Conservation (phyloP, 768 basidiomycete species). For the Porphyrellus cyaneotinctus region DNA sequence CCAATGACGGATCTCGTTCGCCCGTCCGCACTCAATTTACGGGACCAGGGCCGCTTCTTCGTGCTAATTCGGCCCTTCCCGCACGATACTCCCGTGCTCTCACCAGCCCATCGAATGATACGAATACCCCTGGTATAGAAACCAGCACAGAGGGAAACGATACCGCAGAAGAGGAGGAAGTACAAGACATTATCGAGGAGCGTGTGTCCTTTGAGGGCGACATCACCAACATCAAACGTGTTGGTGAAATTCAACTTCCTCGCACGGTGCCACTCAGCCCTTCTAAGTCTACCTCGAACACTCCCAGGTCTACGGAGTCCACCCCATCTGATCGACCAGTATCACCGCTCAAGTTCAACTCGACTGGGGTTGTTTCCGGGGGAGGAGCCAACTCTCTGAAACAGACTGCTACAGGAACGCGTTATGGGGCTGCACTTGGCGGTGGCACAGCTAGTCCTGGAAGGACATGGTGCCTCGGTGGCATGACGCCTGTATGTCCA, state of each 20-base stretch:
- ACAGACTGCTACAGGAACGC: conserved; percentile 55
- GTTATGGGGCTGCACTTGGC: conserved; percentile 57
- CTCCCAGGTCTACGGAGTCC: conserved; percentile 1
- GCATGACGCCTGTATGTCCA: conserved; percentile 59
- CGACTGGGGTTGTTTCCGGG: conserved; percentile 18
- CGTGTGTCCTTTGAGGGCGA: conserved; percentile 25
- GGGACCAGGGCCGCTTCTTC: conserved; percentile 33
- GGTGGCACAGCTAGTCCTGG: conserved; percentile 40
- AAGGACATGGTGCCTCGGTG: conserved; percentile 47
- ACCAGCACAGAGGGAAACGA: conserved; percentile 25
- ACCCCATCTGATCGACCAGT: conserved; percentile 18
- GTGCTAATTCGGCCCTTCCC: conserved; percentile 40
- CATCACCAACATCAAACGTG: conserved; percentile 46
- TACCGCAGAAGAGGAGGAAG: conserved; percentile 25
- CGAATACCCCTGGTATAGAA: conserved; percentile 2
- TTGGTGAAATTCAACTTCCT: conserved; percentile 43
- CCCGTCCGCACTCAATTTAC: conserved; percentile 28
- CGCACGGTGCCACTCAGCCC: conserved; percentile 52
- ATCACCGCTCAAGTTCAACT: conserved; percentile 22
- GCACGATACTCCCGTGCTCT: conserved; percentile 31
- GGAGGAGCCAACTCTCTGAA: conserved; percentile 30
- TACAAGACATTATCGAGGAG: conserved; percentile 27
- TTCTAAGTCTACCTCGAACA: conserved; percentile 19
- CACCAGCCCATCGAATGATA: conserved; percentile 12
- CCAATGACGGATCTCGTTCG: conserved; percentile 22